Evolutionary conservation across 257 asterid species (phyloP).

Genomic region (Rubia yunnanensis): DNA sequence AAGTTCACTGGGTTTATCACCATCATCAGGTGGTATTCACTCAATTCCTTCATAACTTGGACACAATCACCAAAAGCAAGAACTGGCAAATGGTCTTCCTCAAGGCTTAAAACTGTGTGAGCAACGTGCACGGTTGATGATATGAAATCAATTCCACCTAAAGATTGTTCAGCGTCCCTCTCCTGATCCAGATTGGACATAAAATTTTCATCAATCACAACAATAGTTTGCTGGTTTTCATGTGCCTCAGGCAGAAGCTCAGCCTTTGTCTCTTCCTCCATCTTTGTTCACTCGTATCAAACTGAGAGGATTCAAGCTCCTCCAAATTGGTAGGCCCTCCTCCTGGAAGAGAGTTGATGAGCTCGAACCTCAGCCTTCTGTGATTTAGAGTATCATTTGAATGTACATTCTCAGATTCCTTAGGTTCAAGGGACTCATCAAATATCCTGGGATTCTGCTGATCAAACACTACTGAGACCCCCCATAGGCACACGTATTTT

Average conservation of each 20-base stretch:
- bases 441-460: background rate
- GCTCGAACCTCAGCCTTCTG: background rate
- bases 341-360: background rate
- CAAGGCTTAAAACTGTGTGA: too few species aligned
- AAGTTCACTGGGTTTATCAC: conserved; percentile 7
- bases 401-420: background rate
- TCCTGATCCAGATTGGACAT: conserved; percentile 5
- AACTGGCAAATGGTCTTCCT: too few species aligned
- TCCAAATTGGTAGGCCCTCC: background rate
- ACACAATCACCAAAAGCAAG: conserved; percentile 1
- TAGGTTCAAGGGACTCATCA: background rate
- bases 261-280: background rate
- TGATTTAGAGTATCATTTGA: too few species aligned
- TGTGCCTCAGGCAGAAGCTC: conserved; percentile 3
- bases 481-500: too few species aligned
- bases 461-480: too few species aligned
- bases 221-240: background rate
- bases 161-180: conserved; percentile 10
- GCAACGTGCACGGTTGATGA: too few species aligned
- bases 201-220: background rate
- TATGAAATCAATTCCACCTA: too few species aligned
- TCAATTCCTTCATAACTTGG: conserved; percentile 5
- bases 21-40: background rate
- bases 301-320: background rate
- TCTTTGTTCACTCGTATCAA: background rate